Base-by-base conservation (phyloP, 768 basidiomycete species). In the Cytidiella melzeri region DNA sequence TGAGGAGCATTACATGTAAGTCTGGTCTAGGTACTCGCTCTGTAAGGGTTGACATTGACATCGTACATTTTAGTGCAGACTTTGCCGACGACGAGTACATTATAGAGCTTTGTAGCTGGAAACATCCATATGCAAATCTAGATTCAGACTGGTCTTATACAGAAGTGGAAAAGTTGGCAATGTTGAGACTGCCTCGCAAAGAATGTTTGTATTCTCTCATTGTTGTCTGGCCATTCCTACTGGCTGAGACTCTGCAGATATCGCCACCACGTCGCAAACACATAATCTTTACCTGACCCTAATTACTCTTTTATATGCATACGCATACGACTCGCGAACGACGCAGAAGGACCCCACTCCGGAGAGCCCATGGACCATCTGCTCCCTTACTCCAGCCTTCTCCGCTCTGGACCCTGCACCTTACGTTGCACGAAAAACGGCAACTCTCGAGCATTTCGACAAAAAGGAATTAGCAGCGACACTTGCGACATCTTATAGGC, bases 341-440 rank as follows among this genome's bases (percentile, higher is more conserved):
- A 88, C 82, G 0, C 81, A 84, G 53, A 72, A 74, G 42, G 90
- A 93, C 52, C 80, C 88, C n/a, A 90, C 86, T 2, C 76, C 87
- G 5, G 91, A 93, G 65, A 92, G 90, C 62, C 84, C 87, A 12
- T 93, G 90, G 90, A 93, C 91, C 2, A 73, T 93, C 46, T 75
- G 80, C 55, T 73, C 68, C 25, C 73, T 93, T 44, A 79, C 78
- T 11, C 83, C 90, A 41, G 79, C 81, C 2, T 89, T 93, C 66
- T 81, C 90, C n/a, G 84, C 90, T 0, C 79, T 93, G 25, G 86
- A 91, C 61, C 80, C 83, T 24, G 77, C 81, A 19, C 75, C 75
- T n/a, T 80, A 78, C 55, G 18, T 45, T 5, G 6, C 45, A 10
- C 36, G 26, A 20, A 30, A 42, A 15, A 15, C 48, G 11, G 21